Evolutionary conservation across 495 filamentous ascomycete species (phyloP).

Genomic region (Xylaria bambusicola): DNA sequence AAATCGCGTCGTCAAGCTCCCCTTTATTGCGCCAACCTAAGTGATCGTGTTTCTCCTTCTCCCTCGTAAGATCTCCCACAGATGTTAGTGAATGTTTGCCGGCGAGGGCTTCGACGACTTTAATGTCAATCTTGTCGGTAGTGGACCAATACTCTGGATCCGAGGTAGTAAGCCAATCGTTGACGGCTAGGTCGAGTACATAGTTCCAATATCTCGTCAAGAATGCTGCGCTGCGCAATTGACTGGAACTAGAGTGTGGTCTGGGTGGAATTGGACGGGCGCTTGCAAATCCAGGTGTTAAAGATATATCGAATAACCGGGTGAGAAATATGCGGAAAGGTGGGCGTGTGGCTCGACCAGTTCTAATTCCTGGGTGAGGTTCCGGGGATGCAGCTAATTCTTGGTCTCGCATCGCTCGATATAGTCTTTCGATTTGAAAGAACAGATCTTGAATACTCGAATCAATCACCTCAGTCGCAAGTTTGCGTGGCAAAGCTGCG

Average conservation of each 20-base stretch:
- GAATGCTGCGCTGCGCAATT: constrained; percentile 40
- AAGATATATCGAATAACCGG: constrained; percentile 45
- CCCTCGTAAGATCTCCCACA: neutral
- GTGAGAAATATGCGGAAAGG: constrained; percentile 47
- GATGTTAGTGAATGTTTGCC: neutral
- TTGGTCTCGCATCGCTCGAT: constrained; percentile 35
- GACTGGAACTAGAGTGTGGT: constrained; percentile 33
- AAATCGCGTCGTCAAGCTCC: neutral
- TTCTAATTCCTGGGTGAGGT: constrained; percentile 6
- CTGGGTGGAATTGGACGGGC: constrained; percentile 27
- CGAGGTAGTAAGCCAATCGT: constrained; percentile 32
- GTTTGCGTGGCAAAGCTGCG: constrained; percentile 39
- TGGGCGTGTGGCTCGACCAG: neutral
- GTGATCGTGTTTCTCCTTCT: constrained; percentile 7
- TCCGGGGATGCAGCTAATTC: constrained; percentile 31
- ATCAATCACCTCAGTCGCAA: constrained; percentile 33
- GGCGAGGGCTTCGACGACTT: constrained; percentile 22
- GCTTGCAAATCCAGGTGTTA: constrained; percentile 44
- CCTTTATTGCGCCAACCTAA: neutral
- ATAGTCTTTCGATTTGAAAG: constrained; percentile 44
- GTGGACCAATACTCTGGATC: constrained; percentile 21
- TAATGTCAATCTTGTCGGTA: constrained; percentile 16
- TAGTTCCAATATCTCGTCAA: constrained; percentile 38
- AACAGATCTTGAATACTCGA: constrained; percentile 36
- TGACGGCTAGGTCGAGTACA: constrained; percentile 24